Conservation (phyloP, 1,284 basidiomycete genomes). For the Austropuccinia psidii region DNA sequence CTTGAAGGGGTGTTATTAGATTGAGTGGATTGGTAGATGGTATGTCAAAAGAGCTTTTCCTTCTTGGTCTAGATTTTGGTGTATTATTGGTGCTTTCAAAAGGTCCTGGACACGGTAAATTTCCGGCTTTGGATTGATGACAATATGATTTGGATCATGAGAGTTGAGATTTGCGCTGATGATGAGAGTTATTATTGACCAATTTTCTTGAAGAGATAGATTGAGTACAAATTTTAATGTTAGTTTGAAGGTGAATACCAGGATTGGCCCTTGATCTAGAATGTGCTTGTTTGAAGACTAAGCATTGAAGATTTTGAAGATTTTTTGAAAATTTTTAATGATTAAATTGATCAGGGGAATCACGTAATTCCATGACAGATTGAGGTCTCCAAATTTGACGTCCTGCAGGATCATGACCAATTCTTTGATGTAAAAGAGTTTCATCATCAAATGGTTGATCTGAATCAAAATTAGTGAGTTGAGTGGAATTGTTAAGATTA, state of each 20-base stretch:
- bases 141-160: not conserved
- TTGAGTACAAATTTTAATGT: no score
- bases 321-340: no score
- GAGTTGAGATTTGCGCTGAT: not conserved
- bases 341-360: not conserved
- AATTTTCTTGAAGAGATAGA: not conserved
- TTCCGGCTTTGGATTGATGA: not conserved
- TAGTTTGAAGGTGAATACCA: no score
- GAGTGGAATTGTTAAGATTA: no score
- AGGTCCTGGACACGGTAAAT: not conserved
- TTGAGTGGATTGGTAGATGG: slow-evolving; percentile 6
- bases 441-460: slow-evolving; percentile 20
- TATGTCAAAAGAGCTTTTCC: slow-evolving; percentile 10
- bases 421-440: slow-evolving; percentile 10
- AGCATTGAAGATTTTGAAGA: no score
- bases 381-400: slow-evolving; percentile 20
- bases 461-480: no score
- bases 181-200: not conserved
- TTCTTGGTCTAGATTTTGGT: not conserved
- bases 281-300: no score
- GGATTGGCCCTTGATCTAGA: no score
- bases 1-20: not conserved
- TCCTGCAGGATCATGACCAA: slow-evolving; percentile 26
- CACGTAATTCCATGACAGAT: slow-evolving; percentile 23
- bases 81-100: not conserved